Evolutionary conservation across 2,329 filamentous ascomycete species (phyloP), one percentile per base, ranked within the genome.

Genomic region (Aspergillus aculeatinus): DNA sequence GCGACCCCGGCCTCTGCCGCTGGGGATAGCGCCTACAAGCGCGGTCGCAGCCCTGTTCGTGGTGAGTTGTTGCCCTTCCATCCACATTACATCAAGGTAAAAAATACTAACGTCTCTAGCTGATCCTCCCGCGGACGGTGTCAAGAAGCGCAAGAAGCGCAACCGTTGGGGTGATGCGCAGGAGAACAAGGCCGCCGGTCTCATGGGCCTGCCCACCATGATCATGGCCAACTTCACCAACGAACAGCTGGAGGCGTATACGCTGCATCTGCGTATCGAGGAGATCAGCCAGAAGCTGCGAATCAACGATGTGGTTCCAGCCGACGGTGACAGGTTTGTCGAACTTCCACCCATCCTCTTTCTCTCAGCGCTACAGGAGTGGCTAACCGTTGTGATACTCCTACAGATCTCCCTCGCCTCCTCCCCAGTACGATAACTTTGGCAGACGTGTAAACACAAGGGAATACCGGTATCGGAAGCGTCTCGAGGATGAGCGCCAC

Each of bases 241-340:
- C 74, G 95, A 99, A 79, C 95, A 99, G 83, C 87, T 98, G 58
- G 95, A 99, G 76, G 95, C 95, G 21, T 99, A 99, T 76, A 95
- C 93, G 23, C 83, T 98, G 68, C 94, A 99, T 80, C 82, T 99
- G 72, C 92, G 95, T 73, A 98, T 99, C 73, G 94, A 99, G 78
- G 95, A 99, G 79, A 99, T 99, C 73, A 98, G 92, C 75, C 94
- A 99, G 81, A 99, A 99, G 85, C 87, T 99, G 68, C 90, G 94
- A 73, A 99, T 99, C 78, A 96, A 98, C 81, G 95, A 99, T 83
- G 95, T 99, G 57, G 95, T 99, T 63, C 95, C 95, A 60, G 92
- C 91, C 69, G 95, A 98, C 80, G 93, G 92, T 69, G 94, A 98
- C 75, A 88, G 95, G 94, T 96, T 83, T 69, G 89, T 55, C 39